phyloP scores from a whole-genome alignment of 176 grass and related monocot species.

The Cocos nucifera region DNA sequence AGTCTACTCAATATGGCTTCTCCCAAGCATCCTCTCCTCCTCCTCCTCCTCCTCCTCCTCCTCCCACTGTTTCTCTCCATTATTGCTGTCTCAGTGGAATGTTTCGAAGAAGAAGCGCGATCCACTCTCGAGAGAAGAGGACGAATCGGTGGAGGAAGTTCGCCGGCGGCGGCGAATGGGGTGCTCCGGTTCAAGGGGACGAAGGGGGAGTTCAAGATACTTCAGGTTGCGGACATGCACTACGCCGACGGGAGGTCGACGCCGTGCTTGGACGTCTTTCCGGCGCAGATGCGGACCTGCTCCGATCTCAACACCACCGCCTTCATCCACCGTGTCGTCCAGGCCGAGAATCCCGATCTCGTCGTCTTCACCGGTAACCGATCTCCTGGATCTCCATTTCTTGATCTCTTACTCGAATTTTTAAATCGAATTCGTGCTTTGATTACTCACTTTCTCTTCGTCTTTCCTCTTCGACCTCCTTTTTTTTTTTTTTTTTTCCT shows the following conservation, averaged over 20 bases:
- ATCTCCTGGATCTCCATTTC: neutral
- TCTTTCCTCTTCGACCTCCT: no score
- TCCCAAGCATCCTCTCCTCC: no score
- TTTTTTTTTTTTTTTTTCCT: no score
- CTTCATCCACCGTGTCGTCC: constrained; percentile 76
- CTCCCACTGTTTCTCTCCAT: no score
- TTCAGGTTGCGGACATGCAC: constrained; percentile 98
- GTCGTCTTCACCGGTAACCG: constrained; percentile 73
- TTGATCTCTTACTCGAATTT: neutral
- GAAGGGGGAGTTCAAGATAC: constrained; percentile 74
- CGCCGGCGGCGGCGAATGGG: neutral
- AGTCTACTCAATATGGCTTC: no score
- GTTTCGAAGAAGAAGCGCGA: no score
- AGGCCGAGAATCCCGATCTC: constrained; percentile 83
- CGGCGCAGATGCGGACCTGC: constrained; percentile 41
- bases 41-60: no score
- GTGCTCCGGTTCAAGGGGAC: constrained; percentile 46
- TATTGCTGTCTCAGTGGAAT: no score
- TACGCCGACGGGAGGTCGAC: constrained; percentile 62
- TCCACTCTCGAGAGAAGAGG: no score
- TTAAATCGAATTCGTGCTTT: neutral
- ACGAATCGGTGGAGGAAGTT: neutral
- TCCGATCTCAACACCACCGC: constrained; percentile 98
- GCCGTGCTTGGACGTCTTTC: constrained; percentile 59
- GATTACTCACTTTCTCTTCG: no score